Base-by-base conservation (phyloP, 2,329 filamentous ascomycete genomes). In the Penicillium sp. region DNA sequence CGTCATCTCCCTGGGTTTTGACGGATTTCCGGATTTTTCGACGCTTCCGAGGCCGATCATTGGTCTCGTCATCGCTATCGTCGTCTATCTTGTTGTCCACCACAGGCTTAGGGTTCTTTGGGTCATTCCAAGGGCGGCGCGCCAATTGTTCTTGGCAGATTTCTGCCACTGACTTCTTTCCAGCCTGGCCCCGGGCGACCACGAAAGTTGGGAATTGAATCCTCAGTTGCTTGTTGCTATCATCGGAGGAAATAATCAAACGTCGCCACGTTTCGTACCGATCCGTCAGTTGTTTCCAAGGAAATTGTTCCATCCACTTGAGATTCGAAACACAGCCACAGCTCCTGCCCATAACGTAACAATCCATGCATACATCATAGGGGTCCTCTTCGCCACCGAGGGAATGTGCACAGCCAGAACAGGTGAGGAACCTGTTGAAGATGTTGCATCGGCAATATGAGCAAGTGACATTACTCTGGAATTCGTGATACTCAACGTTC, bases 301-400 rank as follows among this genome's bases (percentile, higher is more conserved):
- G 78, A 81, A 92, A 97, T 69, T 97, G 94, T 69, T 99, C 92
- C 47, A 90, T 91, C 92, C 93, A 99, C 57, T 84, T 85, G 10
- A 96, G 81, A 10, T 85, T 86, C 3, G 92, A 96, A 47, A 96
- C 82, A 67, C 94, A 99, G 3, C 84, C 84, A 69, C 94, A 99
- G 42, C 92, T 96, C 47, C 94, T 85, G 19, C 94, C 94, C 89
- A 97, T 96, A n/a, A 86, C 89, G 68, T 96, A 99, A 69, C 94
- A 99, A 63, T 99, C 94, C 89, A 99, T 92, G 68, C 94, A 99
- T 19, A 99, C 82, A 70, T 99, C 94, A 69, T 97, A 99, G 0
- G 90, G 90, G 67, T 97, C 85, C 30, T 87, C 90, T 30, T 85
- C 89, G 55, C 82, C 82, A 10, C 82, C 78, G 18, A 90, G 79